A percentile compares a stretch with the other conserved stretches of the same genome.
Evolutionary conservation across 768 basidiomycete species (phyloP).

Genomic region (Phlebiopsis gigantea): DNA sequence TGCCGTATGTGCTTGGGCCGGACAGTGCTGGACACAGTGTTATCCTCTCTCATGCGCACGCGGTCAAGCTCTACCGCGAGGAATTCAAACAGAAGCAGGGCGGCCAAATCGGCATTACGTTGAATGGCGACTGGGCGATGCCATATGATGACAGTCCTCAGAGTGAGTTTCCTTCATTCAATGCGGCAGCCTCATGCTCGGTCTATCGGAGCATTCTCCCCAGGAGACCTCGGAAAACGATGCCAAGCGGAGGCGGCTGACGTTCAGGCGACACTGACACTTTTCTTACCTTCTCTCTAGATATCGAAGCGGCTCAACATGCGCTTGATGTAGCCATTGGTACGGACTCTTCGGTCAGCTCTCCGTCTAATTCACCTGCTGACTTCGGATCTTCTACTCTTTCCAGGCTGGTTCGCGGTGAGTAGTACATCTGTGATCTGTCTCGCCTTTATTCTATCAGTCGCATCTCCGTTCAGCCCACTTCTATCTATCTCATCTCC

Average conservation of each 20-base stretch:
- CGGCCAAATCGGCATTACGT: slow-evolving; percentile 73
- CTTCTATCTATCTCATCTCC: slow-evolving; percentile 2
- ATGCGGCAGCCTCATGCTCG: not conserved
- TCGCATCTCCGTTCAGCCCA: not conserved
- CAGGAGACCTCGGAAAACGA: not conserved
- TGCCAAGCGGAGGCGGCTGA: not conserved
- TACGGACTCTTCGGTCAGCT: slow-evolving; percentile 20
- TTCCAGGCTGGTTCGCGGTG: slow-evolving; percentile 53
- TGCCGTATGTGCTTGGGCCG: not conserved
- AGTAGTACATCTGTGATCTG: slow-evolving; percentile 6
- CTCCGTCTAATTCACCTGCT: not conserved
- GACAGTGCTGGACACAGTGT: slow-evolving; percentile 60
- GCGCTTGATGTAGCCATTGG: slow-evolving; percentile 71
- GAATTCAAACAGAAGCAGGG: slow-evolving; percentile 58
- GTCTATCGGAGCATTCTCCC: not conserved
- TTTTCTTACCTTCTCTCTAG: slow-evolving; percentile 28
- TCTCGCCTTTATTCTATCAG: not conserved
- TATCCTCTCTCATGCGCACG: slow-evolving; percentile 64
- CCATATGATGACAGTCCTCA: slow-evolving; percentile 66
- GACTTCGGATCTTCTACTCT: slow-evolving; percentile 8
- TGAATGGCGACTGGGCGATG: slow-evolving; percentile 75
- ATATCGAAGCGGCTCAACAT: slow-evolving; percentile 64
- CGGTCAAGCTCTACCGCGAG: slow-evolving; percentile 61
- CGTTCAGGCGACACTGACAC: slow-evolving; percentile 1
- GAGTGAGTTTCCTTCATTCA: slow-evolving; percentile 46